Conservation (phyloP, 495 filamentous ascomycete genomes). For the Poronia punctata region DNA sequence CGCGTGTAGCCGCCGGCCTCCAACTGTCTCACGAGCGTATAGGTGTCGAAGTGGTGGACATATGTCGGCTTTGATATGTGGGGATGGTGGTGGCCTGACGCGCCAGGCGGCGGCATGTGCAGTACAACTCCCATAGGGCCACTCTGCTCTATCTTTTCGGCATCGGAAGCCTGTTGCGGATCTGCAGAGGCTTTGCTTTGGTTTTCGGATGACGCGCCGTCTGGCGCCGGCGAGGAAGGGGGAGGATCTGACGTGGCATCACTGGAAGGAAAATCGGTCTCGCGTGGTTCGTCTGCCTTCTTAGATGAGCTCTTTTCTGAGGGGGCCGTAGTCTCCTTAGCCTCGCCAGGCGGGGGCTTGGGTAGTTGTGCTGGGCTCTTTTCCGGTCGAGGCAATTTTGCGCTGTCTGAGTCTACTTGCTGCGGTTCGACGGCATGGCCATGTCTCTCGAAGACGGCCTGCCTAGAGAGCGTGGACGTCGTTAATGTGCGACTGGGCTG, state of each 20-base stretch:
- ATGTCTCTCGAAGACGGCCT: conserved; percentile 42
- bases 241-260: conserved; percentile 17
- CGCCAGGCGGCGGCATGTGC: conserved; percentile 43
- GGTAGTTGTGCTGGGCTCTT: conserved; percentile 13
- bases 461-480: conserved; percentile 22
- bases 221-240: conserved; percentile 7
- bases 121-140: conserved; percentile 62
- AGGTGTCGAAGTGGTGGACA: conserved; percentile 95
- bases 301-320: conserved; percentile 15
- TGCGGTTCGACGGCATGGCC: conserved; percentile 58
- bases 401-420: conserved; percentile 19
- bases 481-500: conserved; percentile 27
- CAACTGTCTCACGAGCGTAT: conserved; percentile 73
- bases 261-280: not conserved
- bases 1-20: conserved; percentile 59
- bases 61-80: conserved; percentile 70
- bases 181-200: conserved; percentile 11
- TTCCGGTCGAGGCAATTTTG: conserved; percentile 13
- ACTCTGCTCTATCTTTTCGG: conserved; percentile 20
- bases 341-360: conserved; percentile 6
- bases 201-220: too few relatives aligned
- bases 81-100: conserved; percentile 34
- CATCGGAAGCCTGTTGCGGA: conserved; percentile 11
- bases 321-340: conserved; percentile 13
- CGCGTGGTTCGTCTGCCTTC: conserved; percentile 10